These are phyloP conservation scores for Spirogloea muscicola DNA, from an alignment of 139 green algal species.

Conservation along the genomic window DNA sequence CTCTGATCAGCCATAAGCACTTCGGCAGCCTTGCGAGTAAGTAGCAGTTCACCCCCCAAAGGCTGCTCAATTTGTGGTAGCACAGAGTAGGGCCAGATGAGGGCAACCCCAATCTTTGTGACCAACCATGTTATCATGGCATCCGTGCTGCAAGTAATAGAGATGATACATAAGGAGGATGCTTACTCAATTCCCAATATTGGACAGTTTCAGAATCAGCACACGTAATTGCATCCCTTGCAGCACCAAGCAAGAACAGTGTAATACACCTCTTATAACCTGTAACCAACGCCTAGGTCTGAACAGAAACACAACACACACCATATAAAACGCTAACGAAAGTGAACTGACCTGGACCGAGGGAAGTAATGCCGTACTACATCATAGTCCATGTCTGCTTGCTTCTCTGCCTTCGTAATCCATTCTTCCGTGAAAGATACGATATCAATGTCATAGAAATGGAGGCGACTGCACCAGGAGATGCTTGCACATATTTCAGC, in stretches of 20 bases:
- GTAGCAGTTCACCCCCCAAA: conserved; percentile 36
- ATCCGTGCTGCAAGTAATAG: no score
- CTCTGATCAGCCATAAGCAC: conserved; percentile 22
- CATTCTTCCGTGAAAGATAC: conserved; percentile 30
- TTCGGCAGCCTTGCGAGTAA: conserved; percentile 20
- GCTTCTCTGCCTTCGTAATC: conserved; percentile 39
- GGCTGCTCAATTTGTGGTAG: conserved; percentile 42
- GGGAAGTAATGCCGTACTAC: conserved; percentile 45
- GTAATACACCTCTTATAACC: no score
- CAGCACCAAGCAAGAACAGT: no score
- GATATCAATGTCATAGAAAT: conserved; percentile 46
- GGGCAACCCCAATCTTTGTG: conserved; percentile 41
- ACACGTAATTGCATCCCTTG: no score
- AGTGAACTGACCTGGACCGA: conserved; percentile 17
- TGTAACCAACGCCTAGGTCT: no score
- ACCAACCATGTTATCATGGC: conserved; percentile 47
- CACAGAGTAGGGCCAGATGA: conserved; percentile 33
- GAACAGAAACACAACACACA: no score
- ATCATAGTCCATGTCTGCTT: conserved; percentile 35
- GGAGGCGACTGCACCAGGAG: no score
- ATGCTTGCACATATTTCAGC: no score
- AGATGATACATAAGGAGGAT: no score
- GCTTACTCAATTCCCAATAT: no score
- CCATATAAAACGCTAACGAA: no score
- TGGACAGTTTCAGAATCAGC: no score